These are phyloP conservation scores for Rosa multiflora DNA, from an alignment of 306 rosid species.

Conservation along the genomic window DNA sequence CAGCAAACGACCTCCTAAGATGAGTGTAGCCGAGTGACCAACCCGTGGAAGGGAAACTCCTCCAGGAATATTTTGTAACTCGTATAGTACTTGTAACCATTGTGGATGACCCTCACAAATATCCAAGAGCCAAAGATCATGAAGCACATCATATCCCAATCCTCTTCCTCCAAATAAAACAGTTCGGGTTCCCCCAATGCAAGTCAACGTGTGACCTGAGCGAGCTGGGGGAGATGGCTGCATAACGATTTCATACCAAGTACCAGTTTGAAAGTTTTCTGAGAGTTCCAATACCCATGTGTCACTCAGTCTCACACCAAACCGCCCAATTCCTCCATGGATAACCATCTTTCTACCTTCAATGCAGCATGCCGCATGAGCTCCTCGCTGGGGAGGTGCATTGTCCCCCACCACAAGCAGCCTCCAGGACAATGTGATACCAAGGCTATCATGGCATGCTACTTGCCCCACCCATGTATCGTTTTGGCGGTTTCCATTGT, in stretches of 20 bases:
- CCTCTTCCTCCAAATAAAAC: slow-evolving; percentile 94
- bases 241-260: slow-evolving; percentile 61
- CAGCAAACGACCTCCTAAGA: slow-evolving; percentile 75
- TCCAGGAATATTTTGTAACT: slow-evolving; percentile 51
- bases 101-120: slow-evolving; percentile 31
- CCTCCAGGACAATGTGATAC: slow-evolving; percentile 68
- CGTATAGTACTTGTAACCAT: slow-evolving; percentile 70
- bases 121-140: slow-evolving; percentile 86
- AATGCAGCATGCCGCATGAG: slow-evolving; percentile 79
- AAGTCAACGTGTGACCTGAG: slow-evolving; percentile 84
- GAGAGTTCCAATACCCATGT: slow-evolving; percentile 85
- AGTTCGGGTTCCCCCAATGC: slow-evolving; percentile 52
- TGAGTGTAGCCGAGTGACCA: slow-evolving; percentile 81
- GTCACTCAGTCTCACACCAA: slow-evolving; percentile 71
- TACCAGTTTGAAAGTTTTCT: slow-evolving; percentile 51
- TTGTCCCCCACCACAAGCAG: slow-evolving; percentile 55
- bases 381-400: slow-evolving; percentile 77
- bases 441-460: slow-evolving; percentile 41
- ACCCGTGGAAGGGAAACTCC: slow-evolving; percentile 84
- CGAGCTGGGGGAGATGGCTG: slow-evolving; percentile 86
- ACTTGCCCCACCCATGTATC: slow-evolving; percentile 89
- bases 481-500: slow-evolving; percentile 80
- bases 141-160: slow-evolving; percentile 67
- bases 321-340: slow-evolving; percentile 81
- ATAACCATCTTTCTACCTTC: slow-evolving; percentile 71